phyloP scores from a whole-genome alignment of 768 basidiomycete species.

The Heimioporus sp. region DNA sequence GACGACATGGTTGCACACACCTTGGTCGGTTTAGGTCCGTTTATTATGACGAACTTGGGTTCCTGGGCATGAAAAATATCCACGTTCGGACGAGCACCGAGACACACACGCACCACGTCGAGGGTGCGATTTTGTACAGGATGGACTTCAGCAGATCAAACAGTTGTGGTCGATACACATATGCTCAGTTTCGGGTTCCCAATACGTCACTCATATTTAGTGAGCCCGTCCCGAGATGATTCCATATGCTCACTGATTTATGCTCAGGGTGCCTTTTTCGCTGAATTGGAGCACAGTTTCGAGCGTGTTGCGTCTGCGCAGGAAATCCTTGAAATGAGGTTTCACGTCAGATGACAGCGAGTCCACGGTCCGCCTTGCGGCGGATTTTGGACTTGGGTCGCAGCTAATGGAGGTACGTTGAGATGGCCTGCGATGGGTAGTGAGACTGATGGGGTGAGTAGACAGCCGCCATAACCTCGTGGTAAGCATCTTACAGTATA shows the following conservation, averaged over 20 bases:
- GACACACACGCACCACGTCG: constrained; percentile 46
- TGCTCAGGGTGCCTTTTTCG: constrained; percentile 43
- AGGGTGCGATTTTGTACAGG: constrained; percentile 42
- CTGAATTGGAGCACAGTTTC: constrained; percentile 43
- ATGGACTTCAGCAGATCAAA: constrained; percentile 37
- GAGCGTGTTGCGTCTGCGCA: constrained; percentile 30
- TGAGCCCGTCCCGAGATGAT: constrained; percentile 8
- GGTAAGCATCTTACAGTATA: too few relatives aligned
- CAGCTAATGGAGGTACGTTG: constrained; percentile 22
- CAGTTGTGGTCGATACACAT: constrained; percentile 38
- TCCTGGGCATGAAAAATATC: constrained; percentile 38
- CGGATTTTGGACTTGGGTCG: constrained; percentile 39
- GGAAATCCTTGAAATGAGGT: constrained; percentile 36
- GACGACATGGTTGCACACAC: not conserved
- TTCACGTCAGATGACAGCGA: constrained; percentile 50
- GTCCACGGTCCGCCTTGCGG: constrained; percentile 41
- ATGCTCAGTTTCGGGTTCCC: too few relatives aligned
- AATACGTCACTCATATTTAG: constrained; percentile 40
- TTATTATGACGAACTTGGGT: constrained; percentile 36
- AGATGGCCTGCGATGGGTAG: constrained; percentile 50
- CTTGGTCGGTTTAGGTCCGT: constrained; percentile 34
- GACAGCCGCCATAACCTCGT: too few relatives aligned
- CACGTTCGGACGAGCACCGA: constrained; percentile 44
- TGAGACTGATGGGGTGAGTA: constrained; percentile 43
- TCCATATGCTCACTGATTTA: not conserved